Base-by-base conservation (phyloP, 108 stramenopile genomes). In the Pseudonitzschia pungens region DNA sequence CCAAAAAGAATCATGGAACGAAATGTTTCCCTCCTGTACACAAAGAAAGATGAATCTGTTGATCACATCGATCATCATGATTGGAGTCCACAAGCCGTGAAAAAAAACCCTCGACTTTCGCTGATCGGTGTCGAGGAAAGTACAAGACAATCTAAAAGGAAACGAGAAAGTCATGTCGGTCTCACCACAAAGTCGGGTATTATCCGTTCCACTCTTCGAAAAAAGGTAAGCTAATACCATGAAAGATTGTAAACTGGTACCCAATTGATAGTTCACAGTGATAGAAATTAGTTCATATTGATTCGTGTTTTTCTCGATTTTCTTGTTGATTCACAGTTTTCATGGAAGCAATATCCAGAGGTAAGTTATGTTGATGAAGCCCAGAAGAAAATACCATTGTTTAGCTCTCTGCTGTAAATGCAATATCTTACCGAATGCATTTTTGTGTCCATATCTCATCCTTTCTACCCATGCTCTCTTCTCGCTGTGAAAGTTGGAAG, bases 331-430 rank as follows among this genome's bases (percentile, higher is more conserved):
- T 44, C 22, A 86, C 84, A 67, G 78, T 94, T 91, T 57, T 86
- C 88, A 0, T 94, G 93, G 93, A 90, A 88, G 74, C 84, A 86
- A 32, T 94, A 81, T 71, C 90, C 93, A 5, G 93, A 94, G 85
- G 87, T 88, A 69, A 69, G 87, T 60, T 2, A 6, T 33, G 7
- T 28, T 21, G n/a, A 0, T 18, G 45, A 1, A 36, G 32, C 22
- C 1, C 22, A 24, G n/a, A 9, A 53, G 5, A 18, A 53, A 41
- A n/a, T n/a, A n/a, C n/a, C n/a, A n/a, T n/a, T 16, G 2, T 51
- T n/a, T 51, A 51, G 20, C 4, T 51, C n/a, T 10, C 16, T 51
- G n/a, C n/a, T 1, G n/a, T 51, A n/a, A 4, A 54, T 8, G 15
- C 22, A 54, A 54, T 0, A 54, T 24, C 53, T 54, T 15, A 54